Conservation (phyloP, 164 flowering plant species). For the Platanus orientalis region DNA sequence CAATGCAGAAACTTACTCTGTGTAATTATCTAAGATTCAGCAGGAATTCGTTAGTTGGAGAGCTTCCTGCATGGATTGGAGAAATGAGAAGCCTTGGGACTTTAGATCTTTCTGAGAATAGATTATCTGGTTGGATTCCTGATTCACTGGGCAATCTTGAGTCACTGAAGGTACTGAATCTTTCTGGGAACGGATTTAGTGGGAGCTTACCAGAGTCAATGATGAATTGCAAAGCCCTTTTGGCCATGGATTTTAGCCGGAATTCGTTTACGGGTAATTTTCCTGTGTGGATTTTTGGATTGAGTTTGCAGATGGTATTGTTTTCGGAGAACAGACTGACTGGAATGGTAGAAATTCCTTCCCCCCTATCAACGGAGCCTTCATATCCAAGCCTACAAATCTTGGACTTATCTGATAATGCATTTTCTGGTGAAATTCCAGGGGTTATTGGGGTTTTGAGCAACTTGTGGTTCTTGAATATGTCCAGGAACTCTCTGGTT, state of each 20-base stretch:
- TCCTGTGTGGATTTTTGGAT: constrained; percentile 64
- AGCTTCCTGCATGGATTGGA: constrained; percentile 75
- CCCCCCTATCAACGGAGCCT: constrained; percentile 11
- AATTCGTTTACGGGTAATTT: constrained; percentile 54
- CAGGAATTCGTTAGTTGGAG: constrained; percentile 52
- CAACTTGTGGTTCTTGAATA: constrained; percentile 52
- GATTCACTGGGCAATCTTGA: constrained; percentile 49
- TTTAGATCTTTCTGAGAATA: constrained; percentile 76
- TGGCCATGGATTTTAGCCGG: constrained; percentile 52
- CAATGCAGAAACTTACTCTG: constrained; percentile 55
- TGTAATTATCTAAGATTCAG: constrained; percentile 53
- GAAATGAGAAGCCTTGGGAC: constrained; percentile 57
- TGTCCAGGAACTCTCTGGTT: constrained; percentile 56
- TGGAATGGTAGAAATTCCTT: constrained; percentile 28
- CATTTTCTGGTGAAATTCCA: constrained; percentile 60
- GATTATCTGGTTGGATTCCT: constrained; percentile 65
- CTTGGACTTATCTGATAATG: constrained; percentile 68
- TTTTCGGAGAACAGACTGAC: constrained; percentile 32
- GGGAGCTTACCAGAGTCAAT: constrained; percentile 72
- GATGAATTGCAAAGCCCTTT: constrained; percentile 41
- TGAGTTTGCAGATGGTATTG: constrained; percentile 29
- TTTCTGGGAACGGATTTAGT: constrained; percentile 50
- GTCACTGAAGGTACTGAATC: constrained; percentile 48
- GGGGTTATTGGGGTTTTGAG: constrained; percentile 41
- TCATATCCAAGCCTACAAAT: constrained; percentile 32